Conservation (phyloP, 192 early-diverging fungal genomes). For the Geranomyces variabilis region DNA sequence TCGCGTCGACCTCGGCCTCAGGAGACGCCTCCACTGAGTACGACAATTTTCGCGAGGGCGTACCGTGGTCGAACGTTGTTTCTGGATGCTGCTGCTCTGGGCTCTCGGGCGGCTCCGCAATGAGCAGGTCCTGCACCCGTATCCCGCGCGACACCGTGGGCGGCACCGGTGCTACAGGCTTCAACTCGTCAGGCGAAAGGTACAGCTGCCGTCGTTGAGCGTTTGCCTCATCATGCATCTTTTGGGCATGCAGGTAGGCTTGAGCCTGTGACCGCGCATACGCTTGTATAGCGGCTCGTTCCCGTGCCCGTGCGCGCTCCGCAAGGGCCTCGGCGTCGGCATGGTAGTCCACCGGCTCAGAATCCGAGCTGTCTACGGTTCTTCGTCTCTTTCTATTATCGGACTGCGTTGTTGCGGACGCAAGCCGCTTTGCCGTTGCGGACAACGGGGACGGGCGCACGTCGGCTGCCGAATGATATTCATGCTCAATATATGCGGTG, state of each 20-base stretch:
- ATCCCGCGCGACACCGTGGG: background rate
- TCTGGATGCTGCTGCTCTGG: background rate
- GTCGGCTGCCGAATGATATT: background rate
- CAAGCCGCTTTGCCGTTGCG: too few species aligned
- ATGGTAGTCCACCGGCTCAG: background rate
- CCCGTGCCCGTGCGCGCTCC: background rate
- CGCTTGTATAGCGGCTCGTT: background rate
- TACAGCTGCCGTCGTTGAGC: slow-evolving; percentile 5
- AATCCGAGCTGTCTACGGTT: background rate
- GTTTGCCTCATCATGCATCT: background rate
- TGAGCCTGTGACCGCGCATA: slow-evolving; percentile 4
- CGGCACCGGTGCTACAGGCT: background rate
- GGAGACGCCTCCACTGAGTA: slow-evolving; percentile 1
- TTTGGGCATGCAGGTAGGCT: slow-evolving; percentile 7
- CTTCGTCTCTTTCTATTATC: background rate
- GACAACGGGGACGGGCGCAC: background rate
- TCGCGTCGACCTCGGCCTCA: slow-evolving; percentile 20
- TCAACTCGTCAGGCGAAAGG: background rate
- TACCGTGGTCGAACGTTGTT: background rate
- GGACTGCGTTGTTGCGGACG: background rate
- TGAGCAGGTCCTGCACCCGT: background rate
- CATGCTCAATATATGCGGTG: slow-evolving; percentile 6
- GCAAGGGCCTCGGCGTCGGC: background rate
- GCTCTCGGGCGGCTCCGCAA: background rate
- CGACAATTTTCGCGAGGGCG: background rate